Evolutionary conservation across 2,329 filamentous ascomycete genomes (phyloP).

Genomic region (Diaporthe citrichinensis): DNA sequence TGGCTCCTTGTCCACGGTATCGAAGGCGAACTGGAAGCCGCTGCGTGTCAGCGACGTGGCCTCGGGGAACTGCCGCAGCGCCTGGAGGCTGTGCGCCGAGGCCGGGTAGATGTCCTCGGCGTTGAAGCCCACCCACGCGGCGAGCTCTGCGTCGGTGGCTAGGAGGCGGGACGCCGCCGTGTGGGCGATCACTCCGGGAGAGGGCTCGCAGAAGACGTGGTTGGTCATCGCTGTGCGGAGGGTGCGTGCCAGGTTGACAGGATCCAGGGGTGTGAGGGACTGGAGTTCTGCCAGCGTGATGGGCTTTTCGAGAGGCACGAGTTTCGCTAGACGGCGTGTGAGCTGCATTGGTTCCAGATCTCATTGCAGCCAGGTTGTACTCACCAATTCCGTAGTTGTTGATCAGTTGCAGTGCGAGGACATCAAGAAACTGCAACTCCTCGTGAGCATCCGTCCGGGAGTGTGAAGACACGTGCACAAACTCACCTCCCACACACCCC

Average conservation of each 20-base stretch:
- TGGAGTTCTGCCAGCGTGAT: constrained; percentile 63
- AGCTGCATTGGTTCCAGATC: neutral
- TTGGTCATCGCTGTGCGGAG: constrained; percentile 72
- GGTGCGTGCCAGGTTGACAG: constrained; percentile 64
- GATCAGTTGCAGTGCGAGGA: constrained; percentile 64
- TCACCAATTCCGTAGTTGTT: constrained; percentile 66
- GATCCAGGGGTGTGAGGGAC: constrained; percentile 60
- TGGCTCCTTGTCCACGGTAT: constrained; percentile 64
- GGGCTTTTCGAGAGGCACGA: constrained; percentile 62
- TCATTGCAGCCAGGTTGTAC: constrained; percentile 40
- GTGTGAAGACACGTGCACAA: neutral
- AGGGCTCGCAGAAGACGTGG: constrained; percentile 67
- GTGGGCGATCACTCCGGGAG: constrained; percentile 66
- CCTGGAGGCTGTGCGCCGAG: constrained; percentile 60
- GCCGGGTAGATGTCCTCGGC: constrained; percentile 68
- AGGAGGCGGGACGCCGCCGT: constrained; percentile 67
- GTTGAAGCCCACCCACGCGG: constrained; percentile 70
- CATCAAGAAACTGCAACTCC: constrained; percentile 61
- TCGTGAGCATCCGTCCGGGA: neutral
- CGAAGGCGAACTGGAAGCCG: constrained; percentile 66
- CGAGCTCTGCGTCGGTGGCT: constrained; percentile 61
- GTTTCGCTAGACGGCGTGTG: constrained; percentile 55
- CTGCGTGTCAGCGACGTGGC: constrained; percentile 63
- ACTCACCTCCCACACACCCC: constrained; percentile 66
- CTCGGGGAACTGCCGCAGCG: constrained; percentile 60